Evolutionary conservation across 139 green algal species (phyloP).

Genomic region (Raphidocelis subcapitata): DNA sequence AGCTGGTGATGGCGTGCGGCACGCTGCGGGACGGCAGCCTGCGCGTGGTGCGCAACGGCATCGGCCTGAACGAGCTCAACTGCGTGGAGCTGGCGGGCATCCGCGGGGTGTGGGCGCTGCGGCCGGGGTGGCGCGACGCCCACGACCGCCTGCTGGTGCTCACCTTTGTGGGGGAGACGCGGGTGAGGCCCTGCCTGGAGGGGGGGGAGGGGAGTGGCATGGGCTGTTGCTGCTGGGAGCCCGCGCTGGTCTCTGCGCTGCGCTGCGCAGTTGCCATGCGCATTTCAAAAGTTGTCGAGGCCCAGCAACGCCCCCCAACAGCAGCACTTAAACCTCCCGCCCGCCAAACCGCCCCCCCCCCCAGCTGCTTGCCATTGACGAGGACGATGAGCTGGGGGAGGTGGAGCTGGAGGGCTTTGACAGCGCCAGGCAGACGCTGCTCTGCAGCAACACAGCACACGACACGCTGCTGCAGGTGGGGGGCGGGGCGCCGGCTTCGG

Average conservation of each 20-base stretch:
- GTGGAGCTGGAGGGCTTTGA: constrained; percentile 84
- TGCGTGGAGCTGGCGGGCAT: constrained; percentile 64
- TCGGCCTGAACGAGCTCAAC: constrained; percentile 95
- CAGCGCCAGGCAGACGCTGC: constrained; percentile 75
- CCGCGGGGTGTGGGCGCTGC: constrained; percentile 91
- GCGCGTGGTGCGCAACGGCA: constrained; percentile 94
- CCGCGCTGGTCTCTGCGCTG: too few relatives aligned
- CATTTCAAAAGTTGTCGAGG: too few relatives aligned
- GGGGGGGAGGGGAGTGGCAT: background rate
- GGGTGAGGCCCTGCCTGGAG: constrained; percentile 61
- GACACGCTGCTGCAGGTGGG: constrained; percentile 82
- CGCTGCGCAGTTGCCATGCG: too few relatives aligned
- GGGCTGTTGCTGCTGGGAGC: too few relatives aligned
- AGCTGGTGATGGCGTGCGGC: constrained; percentile 92
- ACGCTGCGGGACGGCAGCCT: constrained; percentile 73
- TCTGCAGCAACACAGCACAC: constrained; percentile 76
- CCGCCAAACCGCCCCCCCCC: too few relatives aligned
- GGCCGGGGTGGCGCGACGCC: constrained; percentile 46
- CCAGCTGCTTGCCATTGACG: constrained; percentile 81
- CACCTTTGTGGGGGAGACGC: constrained; percentile 90
- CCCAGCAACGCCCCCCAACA: background rate
- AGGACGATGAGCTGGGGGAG: constrained; percentile 84
- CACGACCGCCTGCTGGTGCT: constrained; percentile 92
- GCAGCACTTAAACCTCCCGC: too few relatives aligned
- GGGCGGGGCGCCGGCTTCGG: too few relatives aligned